These are phyloP conservation scores for Alternaria conjuncta DNA, from an alignment of 2,329 filamentous ascomycete genomes.

Conservation along the genomic window DNA sequence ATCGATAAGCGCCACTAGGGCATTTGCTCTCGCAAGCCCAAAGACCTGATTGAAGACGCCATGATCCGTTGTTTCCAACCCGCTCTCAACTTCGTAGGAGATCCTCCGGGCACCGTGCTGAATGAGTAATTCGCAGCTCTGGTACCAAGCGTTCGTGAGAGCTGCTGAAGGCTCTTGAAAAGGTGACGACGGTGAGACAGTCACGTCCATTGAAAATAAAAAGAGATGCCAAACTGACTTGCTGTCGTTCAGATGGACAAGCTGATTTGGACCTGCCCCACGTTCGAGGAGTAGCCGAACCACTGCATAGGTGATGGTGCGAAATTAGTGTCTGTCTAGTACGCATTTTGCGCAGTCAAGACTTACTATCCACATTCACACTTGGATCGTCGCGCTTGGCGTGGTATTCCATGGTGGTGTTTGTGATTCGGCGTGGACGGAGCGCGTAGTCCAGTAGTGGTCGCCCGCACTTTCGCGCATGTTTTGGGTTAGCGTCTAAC, in stretches of 20 bases:
- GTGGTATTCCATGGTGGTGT: conserved; percentile 10
- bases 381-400: conserved; percentile 9
- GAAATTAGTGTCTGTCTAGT: neutral
- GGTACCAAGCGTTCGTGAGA: neutral
- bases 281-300: conserved; percentile 11
- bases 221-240: conserved; percentile 17
- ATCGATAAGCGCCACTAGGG: neutral
- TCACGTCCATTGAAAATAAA: conserved; percentile 1
- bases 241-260: conserved; percentile 3
- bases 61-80: neutral
- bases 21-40: neutral
- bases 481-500: neutral
- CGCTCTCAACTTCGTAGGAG: rapidly evolving
- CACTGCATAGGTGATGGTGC: neutral
- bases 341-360: no score
- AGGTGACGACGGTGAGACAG: no score
- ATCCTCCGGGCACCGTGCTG: neutral
- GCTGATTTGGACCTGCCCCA: conserved; percentile 18
- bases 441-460: conserved; percentile 25
- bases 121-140: neutral
- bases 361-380: conserved; percentile 6
- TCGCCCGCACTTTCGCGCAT: neutral
- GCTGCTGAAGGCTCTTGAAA: neutral
- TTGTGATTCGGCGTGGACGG: conserved; percentile 3
- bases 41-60: rapidly evolving